Percentiles rank a stretch among this genome's conserved stretches.
phyloP scores from a whole-genome alignment of 202 grass and related monocot genomes.

The Saccharum hybrid region DNA sequence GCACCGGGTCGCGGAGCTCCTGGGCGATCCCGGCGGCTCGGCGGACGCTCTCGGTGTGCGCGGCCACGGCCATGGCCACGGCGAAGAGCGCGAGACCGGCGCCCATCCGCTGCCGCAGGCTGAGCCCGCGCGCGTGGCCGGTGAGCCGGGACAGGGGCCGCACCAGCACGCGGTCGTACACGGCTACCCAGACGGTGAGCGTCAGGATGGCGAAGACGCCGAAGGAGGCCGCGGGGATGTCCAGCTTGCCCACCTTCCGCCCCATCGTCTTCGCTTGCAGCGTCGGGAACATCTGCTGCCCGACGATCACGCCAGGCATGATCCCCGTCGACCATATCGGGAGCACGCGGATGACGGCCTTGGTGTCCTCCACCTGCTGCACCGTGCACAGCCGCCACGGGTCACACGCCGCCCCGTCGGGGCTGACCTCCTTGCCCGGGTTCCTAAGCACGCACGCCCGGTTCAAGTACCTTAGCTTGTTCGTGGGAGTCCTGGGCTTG shows the following conservation, averaged over 20 bases:
- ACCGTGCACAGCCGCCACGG: conserved; percentile 48
- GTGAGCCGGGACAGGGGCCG: conserved; percentile 52
- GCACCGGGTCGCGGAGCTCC: conserved; percentile 35
- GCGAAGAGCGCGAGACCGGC: conserved; percentile 43
- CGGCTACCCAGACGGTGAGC: conserved; percentile 64
- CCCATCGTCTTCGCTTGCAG: conserved; percentile 38
- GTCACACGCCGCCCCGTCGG: conserved; percentile 36
- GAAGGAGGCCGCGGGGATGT: conserved; percentile 53
- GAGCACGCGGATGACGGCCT: too few species aligned
- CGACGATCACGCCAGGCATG: too few species aligned
- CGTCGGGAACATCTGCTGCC: too few species aligned
- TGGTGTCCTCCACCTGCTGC: too few species aligned
- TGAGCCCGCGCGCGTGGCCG: conserved; percentile 56
- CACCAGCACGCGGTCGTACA: conserved; percentile 70
- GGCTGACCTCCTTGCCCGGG: conserved; percentile 37
- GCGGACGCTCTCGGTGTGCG: conserved; percentile 44
- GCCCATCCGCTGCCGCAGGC: conserved; percentile 65
- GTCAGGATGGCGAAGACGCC: conserved; percentile 59
- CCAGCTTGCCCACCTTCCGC: conserved; percentile 38
- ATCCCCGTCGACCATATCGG: too few species aligned
- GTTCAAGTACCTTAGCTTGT: conserved; percentile 52
- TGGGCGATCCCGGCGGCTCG: conserved; percentile 45
- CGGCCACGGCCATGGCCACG: conserved; percentile 25
- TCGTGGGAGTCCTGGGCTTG: conserved; percentile 46
- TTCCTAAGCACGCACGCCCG: conserved; percentile 54